Evolutionary conservation across 2,329 filamentous ascomycete species (phyloP), one percentile per base, ranked within the genome.

Genomic region (Beauveria medogensis): DNA sequence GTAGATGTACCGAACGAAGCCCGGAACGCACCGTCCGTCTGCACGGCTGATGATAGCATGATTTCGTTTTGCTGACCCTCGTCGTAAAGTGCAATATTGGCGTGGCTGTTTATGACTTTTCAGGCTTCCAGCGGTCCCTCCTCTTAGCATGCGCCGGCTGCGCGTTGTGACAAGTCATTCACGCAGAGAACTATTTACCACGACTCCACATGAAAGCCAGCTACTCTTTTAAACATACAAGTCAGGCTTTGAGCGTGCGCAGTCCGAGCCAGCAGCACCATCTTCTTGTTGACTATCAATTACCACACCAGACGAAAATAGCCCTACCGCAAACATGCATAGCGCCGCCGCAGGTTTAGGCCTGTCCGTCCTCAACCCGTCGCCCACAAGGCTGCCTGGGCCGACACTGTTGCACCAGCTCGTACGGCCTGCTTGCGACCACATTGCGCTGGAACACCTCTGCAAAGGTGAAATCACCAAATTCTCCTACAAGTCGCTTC

Each of bases 401-500:
- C 78, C 80, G 24, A 60, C 62, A 12, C 71, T 82, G 51, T 71
- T 83, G 43, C 80, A 83, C 70, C 72, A 89, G 10, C 79, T 96
- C 8, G 82, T 94, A 54, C 73, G 77, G n/a, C 46, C 64, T 18
- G 47, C 72, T 2, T 64, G 60, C 48, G 64, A 68, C 28, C 47
- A 60, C 9, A 61, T 63, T 52, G 73, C 74, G 12, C 66, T 76
- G 54, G 72, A 75, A 48, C 69, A 73, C 58, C 64, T 73, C 55
- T 64, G 64, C 41, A 64, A 63, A n/a, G 61, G 62, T 22, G 56
- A 62, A 40, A 65, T 63, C 34, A 73, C 72, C 10, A 74, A 69
- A 1, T 69, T 90, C 48, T 84, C 85, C 0, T 95, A 92, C 69
- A 60, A 69, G 10, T 73, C 85, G 47, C 75, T 94, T 24, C 85